A percentile compares a stretch with the other conserved stretches of the same genome.
Evolutionary conservation across 2,329 filamentous ascomycete genomes (phyloP).

Genomic region (Colletotrichum sp.): DNA sequence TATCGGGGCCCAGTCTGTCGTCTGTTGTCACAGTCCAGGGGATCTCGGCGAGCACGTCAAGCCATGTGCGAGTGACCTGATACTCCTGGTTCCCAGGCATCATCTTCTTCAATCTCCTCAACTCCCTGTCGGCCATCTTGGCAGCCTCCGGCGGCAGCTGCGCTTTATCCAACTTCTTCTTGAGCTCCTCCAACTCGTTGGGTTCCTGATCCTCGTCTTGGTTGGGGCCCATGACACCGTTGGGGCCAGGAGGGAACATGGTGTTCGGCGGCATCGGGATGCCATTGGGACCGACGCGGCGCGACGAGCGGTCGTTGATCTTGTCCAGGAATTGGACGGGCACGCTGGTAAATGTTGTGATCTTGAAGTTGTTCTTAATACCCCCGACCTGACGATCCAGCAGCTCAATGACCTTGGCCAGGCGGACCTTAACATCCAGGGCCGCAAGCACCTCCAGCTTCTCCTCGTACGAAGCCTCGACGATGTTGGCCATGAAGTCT

Average conservation of each 20-base stretch:
- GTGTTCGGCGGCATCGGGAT: conserved; percentile 17
- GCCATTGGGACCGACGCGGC: conserved; percentile 18
- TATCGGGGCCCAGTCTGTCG: conserved; percentile 83
- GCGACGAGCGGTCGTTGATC: conserved; percentile 36
- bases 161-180: conserved; percentile 84
- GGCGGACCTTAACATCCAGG: conserved; percentile 76
- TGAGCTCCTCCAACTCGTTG: conserved; percentile 90
- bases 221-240: conserved; percentile 43
- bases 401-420: conserved; percentile 83
- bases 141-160: conserved; percentile 82
- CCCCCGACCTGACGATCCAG: conserved; percentile 81
- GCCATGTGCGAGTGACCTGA: conserved; percentile 88
- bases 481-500: conserved; percentile 95
- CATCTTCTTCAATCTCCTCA: conserved; percentile 92
- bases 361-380: conserved; percentile 87
- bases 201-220: conserved; percentile 77
- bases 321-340: conserved; percentile 66
- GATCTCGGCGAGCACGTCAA: conserved; percentile 93
- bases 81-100: conserved; percentile 96
- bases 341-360: conserved; percentile 77
- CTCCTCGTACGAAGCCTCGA: conserved; percentile 88
- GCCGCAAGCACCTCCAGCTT: conserved; percentile 88
- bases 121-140: conserved; percentile 89
- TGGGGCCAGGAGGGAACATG: conserved; percentile 24
- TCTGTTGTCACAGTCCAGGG: conserved; percentile 88